phyloP scores from a whole-genome alignment of 208 protist genomes.

The Acanthamoeba lenticulata region DNA sequence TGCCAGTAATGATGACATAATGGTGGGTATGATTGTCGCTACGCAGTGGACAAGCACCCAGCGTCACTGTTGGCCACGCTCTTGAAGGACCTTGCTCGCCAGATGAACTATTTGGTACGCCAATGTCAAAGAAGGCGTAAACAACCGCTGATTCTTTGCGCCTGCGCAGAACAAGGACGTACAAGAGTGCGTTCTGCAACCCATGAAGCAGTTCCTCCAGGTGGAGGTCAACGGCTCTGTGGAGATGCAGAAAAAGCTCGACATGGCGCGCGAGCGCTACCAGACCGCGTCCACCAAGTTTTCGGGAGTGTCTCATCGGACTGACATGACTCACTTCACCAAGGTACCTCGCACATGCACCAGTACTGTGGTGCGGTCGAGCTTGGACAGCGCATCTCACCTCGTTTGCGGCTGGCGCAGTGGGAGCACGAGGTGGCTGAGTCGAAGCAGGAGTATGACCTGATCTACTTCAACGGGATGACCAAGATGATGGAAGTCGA shows the following conservation, averaged over 20 bases:
- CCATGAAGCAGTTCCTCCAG: constrained; percentile 42
- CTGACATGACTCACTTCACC: constrained; percentile 52
- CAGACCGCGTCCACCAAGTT: constrained; percentile 55
- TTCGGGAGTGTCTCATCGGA: neutral
- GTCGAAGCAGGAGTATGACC: constrained; percentile 57
- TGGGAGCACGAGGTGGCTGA: constrained; percentile 58
- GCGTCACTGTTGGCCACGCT: neutral
- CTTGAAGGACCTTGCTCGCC: neutral
- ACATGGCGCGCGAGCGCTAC: constrained; percentile 35
- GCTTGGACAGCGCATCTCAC: neutral
- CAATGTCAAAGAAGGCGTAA: neutral
- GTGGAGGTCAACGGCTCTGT: constrained; percentile 37
- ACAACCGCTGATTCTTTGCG: neutral
- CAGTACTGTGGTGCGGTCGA: neutral
- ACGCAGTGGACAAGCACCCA: neutral
- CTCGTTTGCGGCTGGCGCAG: neutral
- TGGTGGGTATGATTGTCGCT: neutral
- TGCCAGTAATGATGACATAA: neutral
- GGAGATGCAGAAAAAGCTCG: constrained; percentile 57
- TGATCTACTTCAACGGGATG: constrained; percentile 50
- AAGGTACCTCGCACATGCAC: neutral
- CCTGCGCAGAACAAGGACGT: neutral
- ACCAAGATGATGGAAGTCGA: constrained; percentile 57
- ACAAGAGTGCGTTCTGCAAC: neutral
- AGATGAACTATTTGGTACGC: constrained; percentile 23